Evolutionary conservation across 306 rosid genomes (phyloP), one percentile per base, ranked within the genome.

Genomic region (Hippophae rhamnoides): DNA sequence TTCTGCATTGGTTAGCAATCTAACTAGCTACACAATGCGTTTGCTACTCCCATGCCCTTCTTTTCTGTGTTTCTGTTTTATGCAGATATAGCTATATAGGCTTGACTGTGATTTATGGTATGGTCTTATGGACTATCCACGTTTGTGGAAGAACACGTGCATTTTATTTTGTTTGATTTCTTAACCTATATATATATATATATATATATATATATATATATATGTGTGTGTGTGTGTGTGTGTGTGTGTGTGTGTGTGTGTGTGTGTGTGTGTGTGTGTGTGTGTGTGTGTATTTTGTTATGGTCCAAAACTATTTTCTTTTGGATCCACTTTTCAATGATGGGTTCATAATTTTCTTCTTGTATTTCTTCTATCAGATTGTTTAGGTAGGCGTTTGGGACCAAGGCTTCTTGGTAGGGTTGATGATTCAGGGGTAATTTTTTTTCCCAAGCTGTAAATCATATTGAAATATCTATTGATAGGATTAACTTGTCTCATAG

Each of bases 311-410:
- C 51, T 54, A 75, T 41, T 61, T 65, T 9, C 45, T 67, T 11
- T 61, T 42, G 4, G 38, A 31, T 31, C 57, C 5, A n/a, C 58
- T 49, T 42, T 64, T 56, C 54, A 49, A 38, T 57, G 52, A 57
- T 64, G 57, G 63, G 71, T 50, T 38, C 7, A 47, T 76, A 56
- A 73, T 69, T 56, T 67, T 41, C 46, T 68, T 52, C 64, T 45
- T 69, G 62, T 44, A 68, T 51, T 61, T 8, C 59, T 80, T 70
- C 58, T 71, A 77, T 63, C 86, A 93, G 99, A 82, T 81, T 93
- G 99, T 76, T 82, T 93, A 79, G 99, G 99, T 56, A 86, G 99
- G 76, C 94, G 97, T 66, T 82, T 88, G 76, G 97, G 99, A 77
- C 99, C 99, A 64, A 81, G 86, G 82, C 80, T 93, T 82, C 95